Evolutionary conservation across 148 eudicot genomes (phyloP).

Genomic region (Pharnaceum exiguum): DNA sequence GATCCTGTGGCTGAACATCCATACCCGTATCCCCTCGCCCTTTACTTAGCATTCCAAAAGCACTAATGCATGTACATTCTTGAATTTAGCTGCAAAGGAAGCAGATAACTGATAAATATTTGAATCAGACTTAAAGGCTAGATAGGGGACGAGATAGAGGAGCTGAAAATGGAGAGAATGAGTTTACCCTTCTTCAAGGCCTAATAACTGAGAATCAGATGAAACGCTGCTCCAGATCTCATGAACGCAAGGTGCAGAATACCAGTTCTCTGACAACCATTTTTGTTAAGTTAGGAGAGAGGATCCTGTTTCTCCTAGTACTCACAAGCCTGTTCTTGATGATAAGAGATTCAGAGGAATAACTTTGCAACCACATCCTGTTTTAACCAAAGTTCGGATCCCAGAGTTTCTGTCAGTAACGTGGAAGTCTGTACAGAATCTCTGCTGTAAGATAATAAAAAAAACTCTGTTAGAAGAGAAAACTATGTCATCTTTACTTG

Average conservation of each 20-base stretch:
- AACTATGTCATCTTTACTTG: no score
- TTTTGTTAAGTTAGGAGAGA: constrained; percentile 35
- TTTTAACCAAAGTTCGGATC: constrained; percentile 42
- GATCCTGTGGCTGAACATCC: constrained; percentile 41
- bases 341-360: constrained; percentile 41
- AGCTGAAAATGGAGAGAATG: background rate
- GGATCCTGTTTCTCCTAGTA: constrained; percentile 24
- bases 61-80: constrained; percentile 40
- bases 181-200: constrained; percentile 56
- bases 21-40: constrained; percentile 24
- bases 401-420: constrained; percentile 46
- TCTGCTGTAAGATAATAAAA: constrained; percentile 25
- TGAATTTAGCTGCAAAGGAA: constrained; percentile 35
- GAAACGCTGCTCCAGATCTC: constrained; percentile 42
- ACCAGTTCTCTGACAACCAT: constrained; percentile 47
- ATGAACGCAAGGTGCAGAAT: no score
- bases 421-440: constrained; percentile 50
- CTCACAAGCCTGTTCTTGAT: constrained; percentile 36
- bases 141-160: background rate
- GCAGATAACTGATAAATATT: background rate
- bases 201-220: constrained; percentile 26
- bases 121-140: background rate
- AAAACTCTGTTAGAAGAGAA: no score
- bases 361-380: constrained; percentile 37
- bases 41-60: constrained; percentile 34